Percentiles rank a stretch among this genome's conserved stretches.
These are phyloP conservation scores for Cafeteria roenbergensis DNA, from an alignment of 108 stramenopile species.

Conservation along the genomic window DNA sequence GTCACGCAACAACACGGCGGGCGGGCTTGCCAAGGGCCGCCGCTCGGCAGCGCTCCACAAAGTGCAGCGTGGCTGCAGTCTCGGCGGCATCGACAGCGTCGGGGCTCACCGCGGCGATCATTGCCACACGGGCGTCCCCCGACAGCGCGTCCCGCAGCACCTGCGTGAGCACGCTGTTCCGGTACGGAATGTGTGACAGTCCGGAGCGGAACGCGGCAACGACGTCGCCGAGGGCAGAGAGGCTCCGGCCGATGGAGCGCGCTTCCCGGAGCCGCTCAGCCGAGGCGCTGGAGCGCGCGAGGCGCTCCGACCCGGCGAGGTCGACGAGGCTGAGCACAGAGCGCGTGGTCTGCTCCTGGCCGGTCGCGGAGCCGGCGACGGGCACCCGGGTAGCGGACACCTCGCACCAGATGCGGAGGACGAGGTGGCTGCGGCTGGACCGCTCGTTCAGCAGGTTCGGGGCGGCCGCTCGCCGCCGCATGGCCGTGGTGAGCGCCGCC, in stretches of 20 bases:
- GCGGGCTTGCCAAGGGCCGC: constrained; percentile 33
- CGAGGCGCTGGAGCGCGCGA: constrained; percentile 35
- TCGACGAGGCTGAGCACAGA: constrained; percentile 25
- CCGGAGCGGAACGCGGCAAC: constrained; percentile 29
- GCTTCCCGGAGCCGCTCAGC: constrained; percentile 49
- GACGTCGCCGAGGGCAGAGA: constrained; percentile 47
- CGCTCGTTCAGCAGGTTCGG: constrained; percentile 50
- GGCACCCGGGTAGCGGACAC: no score
- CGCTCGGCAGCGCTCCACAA: constrained; percentile 36
- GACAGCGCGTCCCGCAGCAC: constrained; percentile 45
- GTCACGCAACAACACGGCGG: no score
- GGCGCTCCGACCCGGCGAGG: constrained; percentile 27
- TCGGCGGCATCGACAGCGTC: constrained; percentile 33
- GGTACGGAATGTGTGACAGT: constrained; percentile 44
- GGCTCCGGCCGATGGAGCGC: constrained; percentile 45
- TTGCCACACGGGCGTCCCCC: constrained; percentile 41
- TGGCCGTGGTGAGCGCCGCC: constrained; percentile 22
- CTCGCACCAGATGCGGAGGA: constrained; percentile 32
- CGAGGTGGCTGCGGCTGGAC: constrained; percentile 32
- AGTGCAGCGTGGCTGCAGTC: constrained; percentile 41
- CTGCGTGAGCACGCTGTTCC: constrained; percentile 48
- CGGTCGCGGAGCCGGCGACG: background rate
- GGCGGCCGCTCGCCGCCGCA: constrained; percentile 35
- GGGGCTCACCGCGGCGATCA: constrained; percentile 49
- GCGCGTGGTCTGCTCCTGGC: background rate